A percentile compares a stretch with the other conserved stretches of the same genome.
These are phyloP conservation scores for Apiotrichum veenhuisii DNA, from an alignment of 1,284 basidiomycete species.

Conservation along the genomic window DNA sequence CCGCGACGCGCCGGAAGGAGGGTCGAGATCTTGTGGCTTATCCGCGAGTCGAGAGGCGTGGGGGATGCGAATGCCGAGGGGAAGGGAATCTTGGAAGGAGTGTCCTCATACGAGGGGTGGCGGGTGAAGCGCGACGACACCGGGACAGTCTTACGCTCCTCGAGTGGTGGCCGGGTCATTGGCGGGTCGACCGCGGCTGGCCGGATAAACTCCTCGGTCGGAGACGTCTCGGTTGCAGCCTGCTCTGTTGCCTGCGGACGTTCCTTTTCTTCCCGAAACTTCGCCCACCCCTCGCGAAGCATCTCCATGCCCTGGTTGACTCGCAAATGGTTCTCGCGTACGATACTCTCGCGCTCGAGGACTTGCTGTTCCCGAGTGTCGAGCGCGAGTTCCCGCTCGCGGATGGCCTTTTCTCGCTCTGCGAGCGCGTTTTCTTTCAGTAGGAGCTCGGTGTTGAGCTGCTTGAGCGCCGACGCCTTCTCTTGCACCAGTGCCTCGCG, in stretches of 20 bases:
- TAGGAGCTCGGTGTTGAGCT: conserved; percentile 23
- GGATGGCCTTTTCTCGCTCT: conserved; percentile 18
- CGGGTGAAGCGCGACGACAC: conserved; percentile 21
- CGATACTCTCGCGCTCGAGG: conserved; percentile 60
- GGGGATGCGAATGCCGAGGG: conserved; percentile 16
- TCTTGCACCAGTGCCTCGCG: conserved; percentile 46
- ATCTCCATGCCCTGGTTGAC: conserved; percentile 64
- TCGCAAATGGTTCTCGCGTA: conserved; percentile 62
- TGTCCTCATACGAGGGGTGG: conserved; percentile 36
- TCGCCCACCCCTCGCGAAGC: conserved; percentile 53
- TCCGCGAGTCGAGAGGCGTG: conserved; percentile 8
- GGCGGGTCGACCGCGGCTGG: background rate
- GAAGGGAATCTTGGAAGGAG: conserved; percentile 45
- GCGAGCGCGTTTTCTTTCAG: conserved; percentile 37
- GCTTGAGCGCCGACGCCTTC: conserved; percentile 18
- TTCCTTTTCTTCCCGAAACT: conserved; percentile 57
- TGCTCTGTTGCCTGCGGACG: conserved; percentile 28
- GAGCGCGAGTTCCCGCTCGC: conserved; percentile 52
- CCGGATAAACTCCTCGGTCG: background rate
- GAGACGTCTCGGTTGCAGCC: background rate
- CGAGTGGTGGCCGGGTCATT: conserved; percentile 25
- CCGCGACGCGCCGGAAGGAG: background rate
- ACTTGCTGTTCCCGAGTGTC: conserved; percentile 65
- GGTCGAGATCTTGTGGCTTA: conserved; percentile 10
- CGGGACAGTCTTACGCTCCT: conserved; percentile 36